A percentile compares a stretch with the other conserved stretches of the same genome.
Conservation (phyloP, 2,329 filamentous ascomycete genomes). For the Fusarium odoratissimum region DNA sequence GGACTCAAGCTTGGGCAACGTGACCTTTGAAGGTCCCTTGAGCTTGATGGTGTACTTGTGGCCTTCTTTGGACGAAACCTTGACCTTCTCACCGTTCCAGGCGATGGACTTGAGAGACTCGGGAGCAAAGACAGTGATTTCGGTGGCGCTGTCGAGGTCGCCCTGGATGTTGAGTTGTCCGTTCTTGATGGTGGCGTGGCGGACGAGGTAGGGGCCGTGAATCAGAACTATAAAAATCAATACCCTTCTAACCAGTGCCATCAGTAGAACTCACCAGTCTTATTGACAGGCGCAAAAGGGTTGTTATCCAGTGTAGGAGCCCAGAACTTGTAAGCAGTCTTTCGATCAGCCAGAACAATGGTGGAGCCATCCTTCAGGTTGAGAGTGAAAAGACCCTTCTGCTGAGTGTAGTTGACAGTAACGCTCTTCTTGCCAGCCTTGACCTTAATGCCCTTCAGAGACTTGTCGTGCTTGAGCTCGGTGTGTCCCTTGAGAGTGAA, state of each 20-base stretch:
- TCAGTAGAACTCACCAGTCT: slow-evolving; percentile 53
- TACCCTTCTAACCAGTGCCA: accelerated
- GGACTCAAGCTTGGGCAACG: slow-evolving; percentile 54
- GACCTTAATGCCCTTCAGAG: slow-evolving; percentile 55
- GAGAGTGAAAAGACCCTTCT: slow-evolving; percentile 59
- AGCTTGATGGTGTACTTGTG: slow-evolving; percentile 47
- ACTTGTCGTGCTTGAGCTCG: slow-evolving; percentile 36
- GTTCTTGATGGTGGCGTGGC: slow-evolving; percentile 54
- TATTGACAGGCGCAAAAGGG: slow-evolving; percentile 56
- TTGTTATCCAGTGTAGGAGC: slow-evolving; percentile 62
- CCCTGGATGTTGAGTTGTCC: slow-evolving; percentile 57
- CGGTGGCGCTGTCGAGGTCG: slow-evolving; percentile 56
- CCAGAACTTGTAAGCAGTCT: slow-evolving; percentile 67
- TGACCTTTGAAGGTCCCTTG: slow-evolving; percentile 44
- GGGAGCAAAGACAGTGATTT: slow-evolving; percentile 61
- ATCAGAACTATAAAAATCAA: slow-evolving; percentile 55
- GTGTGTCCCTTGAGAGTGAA: slow-evolving; percentile 58
- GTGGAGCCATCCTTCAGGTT: slow-evolving; percentile 59
- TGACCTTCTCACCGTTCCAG: slow-evolving; percentile 60
- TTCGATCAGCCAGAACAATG: slow-evolving; percentile 65
- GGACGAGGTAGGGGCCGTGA: slow-evolving; percentile 64
- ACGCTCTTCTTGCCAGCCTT: slow-evolving; percentile 54
- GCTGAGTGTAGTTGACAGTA: slow-evolving; percentile 61
- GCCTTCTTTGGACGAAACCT: slow-evolving; percentile 43
- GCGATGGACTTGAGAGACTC: slow-evolving; percentile 57